Evolutionary conservation across 2,329 filamentous ascomycete genomes (phyloP).

Genomic region (Ilyonectria destructans): DNA sequence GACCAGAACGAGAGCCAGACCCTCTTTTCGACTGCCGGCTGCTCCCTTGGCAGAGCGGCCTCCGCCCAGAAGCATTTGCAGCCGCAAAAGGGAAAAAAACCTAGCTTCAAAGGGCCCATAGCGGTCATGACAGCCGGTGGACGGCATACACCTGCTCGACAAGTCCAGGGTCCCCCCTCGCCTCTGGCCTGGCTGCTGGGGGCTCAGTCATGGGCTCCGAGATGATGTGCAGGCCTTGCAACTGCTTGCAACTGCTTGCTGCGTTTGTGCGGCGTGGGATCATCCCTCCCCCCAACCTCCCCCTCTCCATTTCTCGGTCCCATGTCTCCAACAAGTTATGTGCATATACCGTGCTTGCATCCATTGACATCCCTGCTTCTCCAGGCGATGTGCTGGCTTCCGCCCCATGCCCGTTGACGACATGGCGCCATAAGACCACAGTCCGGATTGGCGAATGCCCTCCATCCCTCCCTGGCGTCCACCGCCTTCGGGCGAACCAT

Average conservation of each 20-base stretch:
- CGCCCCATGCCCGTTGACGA: slow-evolving; percentile 42
- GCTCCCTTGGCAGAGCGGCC: slow-evolving; percentile 6
- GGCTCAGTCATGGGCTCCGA: slow-evolving; percentile 36
- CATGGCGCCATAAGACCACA: slow-evolving; percentile 38
- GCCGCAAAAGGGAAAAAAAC: not conserved
- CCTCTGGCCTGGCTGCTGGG: slow-evolving; percentile 28
- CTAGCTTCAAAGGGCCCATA: slow-evolving; percentile 11
- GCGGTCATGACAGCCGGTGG: slow-evolving; percentile 1
- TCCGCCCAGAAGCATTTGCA: not conserved
- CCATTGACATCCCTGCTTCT: slow-evolving; percentile 39
- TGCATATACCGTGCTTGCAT: slow-evolving; percentile 30
- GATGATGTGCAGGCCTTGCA: slow-evolving; percentile 50
- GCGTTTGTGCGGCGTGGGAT: slow-evolving; percentile 44
- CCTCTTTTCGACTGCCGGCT: slow-evolving; percentile 20
- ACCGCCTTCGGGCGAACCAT: slow-evolving; percentile 42
- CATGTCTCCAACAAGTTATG: slow-evolving; percentile 29
- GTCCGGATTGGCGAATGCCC: slow-evolving; percentile 35
- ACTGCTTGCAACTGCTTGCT: slow-evolving; percentile 47
- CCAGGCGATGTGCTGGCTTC: slow-evolving; percentile 41
- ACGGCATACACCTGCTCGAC: slow-evolving; percentile 13
- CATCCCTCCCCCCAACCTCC: slow-evolving; percentile 27
- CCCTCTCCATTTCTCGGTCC: slow-evolving; percentile 23
- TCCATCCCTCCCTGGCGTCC: slow-evolving; percentile 31
- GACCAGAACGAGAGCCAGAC: slow-evolving; percentile 10
- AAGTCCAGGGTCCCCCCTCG: slow-evolving; percentile 28